Evolutionary conservation across 148 eudicot species (phyloP).

Genomic region (Rhododendron molle): DNA sequence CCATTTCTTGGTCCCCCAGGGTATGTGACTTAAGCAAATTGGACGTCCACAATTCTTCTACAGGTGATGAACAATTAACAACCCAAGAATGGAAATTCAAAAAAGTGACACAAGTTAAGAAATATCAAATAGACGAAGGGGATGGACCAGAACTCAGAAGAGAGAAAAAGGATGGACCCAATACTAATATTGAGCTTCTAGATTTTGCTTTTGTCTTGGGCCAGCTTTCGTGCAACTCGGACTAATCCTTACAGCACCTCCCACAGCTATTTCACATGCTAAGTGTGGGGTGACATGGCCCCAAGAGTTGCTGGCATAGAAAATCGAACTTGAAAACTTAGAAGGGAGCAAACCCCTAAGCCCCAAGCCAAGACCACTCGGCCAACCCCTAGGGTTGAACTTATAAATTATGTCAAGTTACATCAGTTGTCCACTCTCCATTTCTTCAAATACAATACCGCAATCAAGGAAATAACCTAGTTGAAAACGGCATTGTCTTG

Average conservation of each 20-base stretch:
- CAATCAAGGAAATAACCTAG: neutral
- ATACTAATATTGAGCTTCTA: neutral
- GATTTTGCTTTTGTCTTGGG: too few species aligned
- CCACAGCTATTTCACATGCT: too few species aligned
- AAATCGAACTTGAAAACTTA: too few species aligned
- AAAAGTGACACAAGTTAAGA: neutral
- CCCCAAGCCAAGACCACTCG: too few species aligned
- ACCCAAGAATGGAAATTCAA: neutral
- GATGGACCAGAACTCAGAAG: neutral
- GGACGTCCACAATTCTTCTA: neutral
- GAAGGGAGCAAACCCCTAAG: too few species aligned
- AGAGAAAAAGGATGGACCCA: neutral
- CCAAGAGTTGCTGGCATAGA: too few species aligned
- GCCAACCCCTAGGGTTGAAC: neutral
- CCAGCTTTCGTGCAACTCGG: too few species aligned
- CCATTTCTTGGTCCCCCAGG: neutral
- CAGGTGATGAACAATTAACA: neutral
- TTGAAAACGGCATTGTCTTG: neutral
- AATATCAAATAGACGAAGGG: neutral
- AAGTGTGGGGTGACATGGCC: too few species aligned
- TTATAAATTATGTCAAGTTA: neutral
- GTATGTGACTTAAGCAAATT: neutral
- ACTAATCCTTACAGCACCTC: too few species aligned
- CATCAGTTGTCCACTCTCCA: neutral
- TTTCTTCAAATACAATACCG: neutral